A percentile compares a stretch with the other conserved stretches of the same genome.
These are phyloP conservation scores for Lasiodiplodia gonubiensis DNA, from an alignment of 2,329 filamentous ascomycete genomes.

Conservation along the genomic window DNA sequence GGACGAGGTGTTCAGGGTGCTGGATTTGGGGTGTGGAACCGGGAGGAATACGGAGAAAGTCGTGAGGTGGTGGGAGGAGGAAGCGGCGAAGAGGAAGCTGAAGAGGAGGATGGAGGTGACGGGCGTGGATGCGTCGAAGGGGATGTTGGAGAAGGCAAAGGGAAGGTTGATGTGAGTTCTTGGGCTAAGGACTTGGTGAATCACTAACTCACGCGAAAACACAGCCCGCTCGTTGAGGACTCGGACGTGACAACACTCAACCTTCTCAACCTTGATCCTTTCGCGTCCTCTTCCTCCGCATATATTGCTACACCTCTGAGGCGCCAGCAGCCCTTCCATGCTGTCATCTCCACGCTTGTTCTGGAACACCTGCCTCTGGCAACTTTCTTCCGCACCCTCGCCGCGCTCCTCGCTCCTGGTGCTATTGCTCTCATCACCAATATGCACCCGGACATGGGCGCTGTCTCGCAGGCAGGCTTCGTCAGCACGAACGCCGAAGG, in stretches of 20 bases:
- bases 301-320: neutral
- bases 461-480: constrained; percentile 66
- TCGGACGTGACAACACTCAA: neutral
- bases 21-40: constrained; percentile 71
- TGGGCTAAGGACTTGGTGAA: neutral
- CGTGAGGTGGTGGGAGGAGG: constrained; percentile 36
- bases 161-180: neutral
- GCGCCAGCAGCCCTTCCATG: constrained; percentile 42
- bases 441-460: constrained; percentile 71
- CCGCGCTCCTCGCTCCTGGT: constrained; percentile 49
- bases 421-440: constrained; percentile 67
- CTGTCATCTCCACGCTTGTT: constrained; percentile 66
- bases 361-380: constrained; percentile 66
- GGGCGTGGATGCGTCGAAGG: constrained; percentile 62
- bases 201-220: neutral
- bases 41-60: constrained; percentile 66
- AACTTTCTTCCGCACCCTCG: constrained; percentile 56
- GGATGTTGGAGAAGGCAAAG: constrained; percentile 63
- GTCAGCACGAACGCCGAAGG: constrained; percentile 52
- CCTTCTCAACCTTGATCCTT: constrained; percentile 7
- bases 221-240: neutral
- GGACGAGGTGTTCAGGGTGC: constrained; percentile 46
- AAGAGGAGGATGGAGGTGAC: constrained; percentile 47
- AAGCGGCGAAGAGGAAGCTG: neutral
- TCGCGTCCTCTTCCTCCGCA: neutral